Evolutionary conservation across 331 rosid species (phyloP).

Genomic region (Pyrus hybrid): DNA sequence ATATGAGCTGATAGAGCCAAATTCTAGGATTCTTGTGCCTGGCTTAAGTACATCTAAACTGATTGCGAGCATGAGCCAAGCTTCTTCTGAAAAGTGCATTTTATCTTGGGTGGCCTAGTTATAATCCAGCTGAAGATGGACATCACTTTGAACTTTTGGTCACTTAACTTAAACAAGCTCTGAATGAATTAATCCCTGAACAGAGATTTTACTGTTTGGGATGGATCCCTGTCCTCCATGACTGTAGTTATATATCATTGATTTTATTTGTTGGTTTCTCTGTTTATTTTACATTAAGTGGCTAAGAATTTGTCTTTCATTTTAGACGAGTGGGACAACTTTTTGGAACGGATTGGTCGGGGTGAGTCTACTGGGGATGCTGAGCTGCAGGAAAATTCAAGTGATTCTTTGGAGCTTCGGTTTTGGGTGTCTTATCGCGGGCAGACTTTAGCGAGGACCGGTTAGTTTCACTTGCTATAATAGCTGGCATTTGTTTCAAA

Average conservation of each 20-base stretch:
- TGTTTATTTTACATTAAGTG: background rate
- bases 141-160: background rate
- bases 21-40: background rate
- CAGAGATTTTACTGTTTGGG: background rate
- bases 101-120: background rate
- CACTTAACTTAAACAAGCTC: background rate
- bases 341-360: constrained; percentile 87
- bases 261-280: too few relatives aligned
- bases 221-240: background rate
- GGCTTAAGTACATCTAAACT: background rate
- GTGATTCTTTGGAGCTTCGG: constrained; percentile 85
- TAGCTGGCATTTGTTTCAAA: background rate
- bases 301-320: constrained; percentile 1
- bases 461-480: constrained; percentile 26
- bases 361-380: constrained; percentile 56
- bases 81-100: background rate
- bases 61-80: background rate
- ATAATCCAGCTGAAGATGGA: background rate
- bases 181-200: background rate
- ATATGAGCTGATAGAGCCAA: background rate
- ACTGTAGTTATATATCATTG: too few relatives aligned
- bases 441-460: constrained; percentile 98
- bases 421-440: constrained; percentile 97
- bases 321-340: constrained; percentile 91
- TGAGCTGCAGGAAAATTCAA: constrained; percentile 65